Conservation (phyloP, 805 yeast genomes). For the Yamadazyma philogaea region DNA sequence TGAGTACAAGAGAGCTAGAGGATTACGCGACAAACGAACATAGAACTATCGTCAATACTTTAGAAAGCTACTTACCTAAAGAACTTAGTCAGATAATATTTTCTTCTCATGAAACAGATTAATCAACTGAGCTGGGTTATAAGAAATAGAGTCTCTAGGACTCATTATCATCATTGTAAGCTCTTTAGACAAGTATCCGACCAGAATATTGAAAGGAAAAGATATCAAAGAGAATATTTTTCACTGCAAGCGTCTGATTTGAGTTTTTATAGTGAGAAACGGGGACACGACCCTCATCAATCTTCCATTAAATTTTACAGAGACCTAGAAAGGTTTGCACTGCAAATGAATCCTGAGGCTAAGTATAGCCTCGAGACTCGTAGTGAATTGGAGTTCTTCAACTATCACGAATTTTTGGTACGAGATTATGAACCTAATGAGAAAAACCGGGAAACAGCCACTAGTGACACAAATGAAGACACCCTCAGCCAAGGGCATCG, state of each 20-base stretch:
- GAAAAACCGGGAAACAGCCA: not conserved
- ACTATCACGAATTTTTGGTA: slow-evolving; percentile 61
- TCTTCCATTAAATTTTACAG: not conserved
- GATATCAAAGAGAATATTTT: not conserved
- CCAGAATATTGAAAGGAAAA: slow-evolving; percentile 1
- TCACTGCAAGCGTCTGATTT: no score
- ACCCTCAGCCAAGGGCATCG: not conserved
- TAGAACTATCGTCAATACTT: not conserved
- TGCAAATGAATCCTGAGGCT: slow-evolving; percentile 4
- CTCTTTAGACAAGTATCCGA: slow-evolving; percentile 14
- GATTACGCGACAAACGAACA: not conserved
- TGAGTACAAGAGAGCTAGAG: not conserved
- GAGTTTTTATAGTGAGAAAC: not conserved
- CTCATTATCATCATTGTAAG: slow-evolving; percentile 37
- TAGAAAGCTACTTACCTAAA: slow-evolving; percentile 9
- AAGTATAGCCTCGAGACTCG: slow-evolving; percentile 1
- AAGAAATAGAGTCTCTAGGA: slow-evolving; percentile 32
- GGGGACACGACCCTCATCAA: not conserved
- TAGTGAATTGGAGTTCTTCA: slow-evolving; percentile 45
- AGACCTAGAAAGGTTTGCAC: not conserved
- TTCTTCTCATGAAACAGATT: slow-evolving; percentile 38
- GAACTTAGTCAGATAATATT: slow-evolving; percentile 12
- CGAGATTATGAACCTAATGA: slow-evolving; percentile 23
- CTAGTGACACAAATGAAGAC: not conserved
- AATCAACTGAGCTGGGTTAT: slow-evolving; percentile 46